Evolutionary conservation across 1,139 yeast species (phyloP).

Genomic region (Sugiyamaella sp.): DNA sequence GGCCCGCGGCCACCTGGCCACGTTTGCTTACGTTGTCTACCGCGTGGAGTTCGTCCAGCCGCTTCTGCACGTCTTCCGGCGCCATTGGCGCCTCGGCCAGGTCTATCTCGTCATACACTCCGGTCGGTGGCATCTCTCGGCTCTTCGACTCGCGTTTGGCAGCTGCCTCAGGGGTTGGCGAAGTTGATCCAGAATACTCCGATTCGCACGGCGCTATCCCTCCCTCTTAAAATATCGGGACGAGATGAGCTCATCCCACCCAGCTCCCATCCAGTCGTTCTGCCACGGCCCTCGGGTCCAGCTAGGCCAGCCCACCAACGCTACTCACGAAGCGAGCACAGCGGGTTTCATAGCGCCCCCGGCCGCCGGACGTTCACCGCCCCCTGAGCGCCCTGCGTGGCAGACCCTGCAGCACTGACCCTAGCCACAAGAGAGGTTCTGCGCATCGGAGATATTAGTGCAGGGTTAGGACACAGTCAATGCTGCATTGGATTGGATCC

Average conservation of each 20-base stretch:
- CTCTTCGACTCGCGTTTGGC: too few species aligned
- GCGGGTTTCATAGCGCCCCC: neutral
- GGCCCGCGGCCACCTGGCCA: too few species aligned
- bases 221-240: too few species aligned
- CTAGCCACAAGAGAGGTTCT: neutral
- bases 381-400: too few species aligned
- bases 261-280: too few species aligned
- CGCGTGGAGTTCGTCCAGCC: conserved; percentile 44
- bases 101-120: conserved; percentile 31
- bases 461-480: neutral
- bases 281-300: too few species aligned
- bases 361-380: neutral
- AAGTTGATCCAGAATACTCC: too few species aligned
- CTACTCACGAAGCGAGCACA: too few species aligned
- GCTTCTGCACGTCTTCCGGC: conserved; percentile 43
- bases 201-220: neutral
- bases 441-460: too few species aligned
- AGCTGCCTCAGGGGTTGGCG: too few species aligned
- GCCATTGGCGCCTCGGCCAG: conserved; percentile 37
- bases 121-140: conserved; percentile 13
- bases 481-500: neutral
- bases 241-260: too few species aligned
- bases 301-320: too few species aligned
- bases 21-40: conserved; percentile 42
- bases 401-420: neutral